These are phyloP conservation scores for Funneliformis geosporum DNA, from an alignment of 192 early-diverging fungal species.

Conservation along the genomic window DNA sequence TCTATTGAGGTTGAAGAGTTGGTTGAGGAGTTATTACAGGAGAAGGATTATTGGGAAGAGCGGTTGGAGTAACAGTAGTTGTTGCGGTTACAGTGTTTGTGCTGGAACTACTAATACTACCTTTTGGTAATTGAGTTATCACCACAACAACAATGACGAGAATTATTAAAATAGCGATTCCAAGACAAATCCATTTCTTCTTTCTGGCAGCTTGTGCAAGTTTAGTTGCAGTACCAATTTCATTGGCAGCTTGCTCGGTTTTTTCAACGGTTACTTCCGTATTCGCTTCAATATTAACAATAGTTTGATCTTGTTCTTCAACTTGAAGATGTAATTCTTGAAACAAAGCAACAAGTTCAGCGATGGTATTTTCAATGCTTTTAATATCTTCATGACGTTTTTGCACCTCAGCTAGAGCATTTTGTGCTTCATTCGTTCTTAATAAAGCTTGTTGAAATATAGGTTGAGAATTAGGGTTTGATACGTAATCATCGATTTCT, in stretches of 20 bases:
- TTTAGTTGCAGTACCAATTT: slow-evolving; percentile 56
- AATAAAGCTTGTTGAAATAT: slow-evolving; percentile 59
- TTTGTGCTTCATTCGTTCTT: slow-evolving; percentile 66
- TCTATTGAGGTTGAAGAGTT: too few relatives aligned
- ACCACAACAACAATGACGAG: slow-evolving; percentile 39
- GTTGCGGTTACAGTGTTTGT: too few relatives aligned
- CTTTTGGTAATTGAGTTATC: neutral
- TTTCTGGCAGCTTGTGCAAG: slow-evolving; percentile 48
- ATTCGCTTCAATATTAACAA: slow-evolving; percentile 73
- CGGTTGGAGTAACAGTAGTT: too few relatives aligned
- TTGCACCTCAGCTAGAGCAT: slow-evolving; percentile 79
- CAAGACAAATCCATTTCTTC: slow-evolving; percentile 63
- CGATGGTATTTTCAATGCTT: slow-evolving; percentile 82
- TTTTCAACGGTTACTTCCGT: slow-evolving; percentile 59
- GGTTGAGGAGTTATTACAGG: too few relatives aligned
- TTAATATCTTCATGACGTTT: slow-evolving; percentile 82
- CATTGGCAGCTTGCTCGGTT: slow-evolving; percentile 61
- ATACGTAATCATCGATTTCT: slow-evolving; percentile 73
- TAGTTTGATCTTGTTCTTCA: slow-evolving; percentile 68
- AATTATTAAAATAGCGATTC: slow-evolving; percentile 49
- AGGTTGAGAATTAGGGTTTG: slow-evolving; percentile 39
- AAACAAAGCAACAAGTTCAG: slow-evolving; percentile 88
- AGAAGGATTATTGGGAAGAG: too few relatives aligned
- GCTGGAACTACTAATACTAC: neutral
- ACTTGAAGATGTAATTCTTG: slow-evolving; percentile 87